phyloP scores from a whole-genome alignment of 805 yeast genomes.

The Ogataea dorogensis region DNA sequence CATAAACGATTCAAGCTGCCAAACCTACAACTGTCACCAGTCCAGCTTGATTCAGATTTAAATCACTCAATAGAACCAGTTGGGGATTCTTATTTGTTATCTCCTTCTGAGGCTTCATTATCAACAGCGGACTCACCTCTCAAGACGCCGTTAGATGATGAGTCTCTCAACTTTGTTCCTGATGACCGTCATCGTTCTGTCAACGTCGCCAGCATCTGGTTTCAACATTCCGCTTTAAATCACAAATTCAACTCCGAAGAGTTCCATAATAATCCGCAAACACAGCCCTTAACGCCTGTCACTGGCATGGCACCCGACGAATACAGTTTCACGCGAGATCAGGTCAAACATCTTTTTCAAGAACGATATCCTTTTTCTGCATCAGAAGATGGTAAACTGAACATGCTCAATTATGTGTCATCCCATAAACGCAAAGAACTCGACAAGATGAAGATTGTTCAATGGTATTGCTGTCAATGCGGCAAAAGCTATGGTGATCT shows the following conservation, averaged over 20 bases:
- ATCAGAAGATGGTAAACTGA: constrained; percentile 4
- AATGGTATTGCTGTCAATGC: constrained; percentile 35
- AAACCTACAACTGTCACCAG: constrained; percentile 1
- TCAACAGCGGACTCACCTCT: constrained; percentile 15
- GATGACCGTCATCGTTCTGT: constrained; percentile 1
- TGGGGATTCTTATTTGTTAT: constrained; percentile 1
- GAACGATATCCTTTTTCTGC: background rate
- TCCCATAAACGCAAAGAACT: constrained; percentile 4
- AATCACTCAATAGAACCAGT: background rate
- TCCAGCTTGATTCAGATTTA: background rate
- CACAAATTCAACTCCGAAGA: too few species aligned
- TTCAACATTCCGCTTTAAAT: background rate
- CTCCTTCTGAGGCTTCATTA: constrained; percentile 10
- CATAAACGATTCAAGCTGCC: constrained; percentile 6
- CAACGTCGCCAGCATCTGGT: constrained; percentile 3
- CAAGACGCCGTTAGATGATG: constrained; percentile 10
- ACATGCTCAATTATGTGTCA: constrained; percentile 12
- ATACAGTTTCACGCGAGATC: constrained; percentile 15
- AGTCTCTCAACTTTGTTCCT: background rate
- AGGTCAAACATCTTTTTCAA: background rate
- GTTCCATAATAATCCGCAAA: constrained; percentile 1
- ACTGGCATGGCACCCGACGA: constrained; percentile 8
- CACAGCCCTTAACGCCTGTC: constrained; percentile 13
- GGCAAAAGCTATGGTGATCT: constrained; percentile 31
- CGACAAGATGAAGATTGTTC: constrained; percentile 28